Percentiles rank a stretch among this genome's conserved stretches.
phyloP scores from a whole-genome alignment of 352 stramenopile species.

The Globisporangium rhizosaccharum region DNA sequence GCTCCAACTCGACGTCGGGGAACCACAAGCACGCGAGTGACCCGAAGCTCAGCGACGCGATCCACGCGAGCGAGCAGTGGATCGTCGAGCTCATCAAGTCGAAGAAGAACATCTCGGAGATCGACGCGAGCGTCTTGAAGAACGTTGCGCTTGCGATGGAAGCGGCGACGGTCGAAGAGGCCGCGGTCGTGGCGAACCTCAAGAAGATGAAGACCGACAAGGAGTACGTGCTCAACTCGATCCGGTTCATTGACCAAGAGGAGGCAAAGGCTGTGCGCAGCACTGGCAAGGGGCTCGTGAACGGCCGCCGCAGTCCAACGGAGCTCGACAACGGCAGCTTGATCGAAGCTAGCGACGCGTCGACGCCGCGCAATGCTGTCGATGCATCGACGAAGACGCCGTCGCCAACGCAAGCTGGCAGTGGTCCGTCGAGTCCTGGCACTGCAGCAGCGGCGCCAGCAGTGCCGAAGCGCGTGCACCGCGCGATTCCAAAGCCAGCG shows the following conservation, averaged over 20 bases:
- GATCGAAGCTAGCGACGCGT: conserved; percentile 27
- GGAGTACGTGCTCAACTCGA: conserved; percentile 87
- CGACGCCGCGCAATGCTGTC: not conserved
- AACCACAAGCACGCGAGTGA: conserved; percentile 38
- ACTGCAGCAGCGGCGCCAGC: conserved; percentile 9
- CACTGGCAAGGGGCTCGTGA: conserved; percentile 62
- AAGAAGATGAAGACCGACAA: conserved; percentile 88
- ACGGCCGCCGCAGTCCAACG: too few relatives aligned
- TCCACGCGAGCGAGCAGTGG: conserved; percentile 84
- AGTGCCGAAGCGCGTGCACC: conserved; percentile 14
- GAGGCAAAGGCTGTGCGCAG: conserved; percentile 83
- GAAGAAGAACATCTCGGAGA: conserved; percentile 84
- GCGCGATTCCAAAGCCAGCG: conserved; percentile 16
- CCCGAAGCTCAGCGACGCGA: conserved; percentile 49
- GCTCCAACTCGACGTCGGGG: conserved; percentile 29
- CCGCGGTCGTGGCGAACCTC: conserved; percentile 51
- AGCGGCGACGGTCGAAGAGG: conserved; percentile 52
- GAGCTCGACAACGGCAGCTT: conserved; percentile 40
- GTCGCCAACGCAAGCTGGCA: conserved; percentile 23
- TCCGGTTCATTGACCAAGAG: conserved; percentile 87
- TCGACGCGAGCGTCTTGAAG: conserved; percentile 64
- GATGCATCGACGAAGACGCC: conserved; percentile 9
- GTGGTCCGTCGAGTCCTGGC: not conserved
- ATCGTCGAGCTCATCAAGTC: conserved; percentile 83
- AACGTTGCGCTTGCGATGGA: conserved; percentile 51